Base-by-base conservation (phyloP, 108 stramenopile genomes). In the Hondaea fermentalgiana region DNA sequence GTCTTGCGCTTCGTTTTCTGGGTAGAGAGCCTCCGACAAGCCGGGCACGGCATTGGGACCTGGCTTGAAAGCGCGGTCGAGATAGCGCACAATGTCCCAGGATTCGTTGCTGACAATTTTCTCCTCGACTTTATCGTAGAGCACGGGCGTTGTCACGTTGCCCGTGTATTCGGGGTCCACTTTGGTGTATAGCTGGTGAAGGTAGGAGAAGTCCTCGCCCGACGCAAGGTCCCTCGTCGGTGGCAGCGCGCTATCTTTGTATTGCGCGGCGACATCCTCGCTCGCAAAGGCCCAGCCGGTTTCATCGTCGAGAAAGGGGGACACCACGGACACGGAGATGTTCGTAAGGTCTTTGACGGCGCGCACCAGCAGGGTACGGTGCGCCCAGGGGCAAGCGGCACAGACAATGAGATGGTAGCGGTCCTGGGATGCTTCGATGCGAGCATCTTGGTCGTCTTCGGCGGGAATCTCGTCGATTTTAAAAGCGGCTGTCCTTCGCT, bases 21-120 rank as follows among this genome's bases (percentile, higher is more conserved):
- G 98, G 87, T 96, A 95, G 87, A 99, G 91, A 88, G 99, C 97
- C 45, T 83, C n/a, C 6, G 76, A 12, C 51, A 94, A 91, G 10
- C 59, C 87, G 35, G 35, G 35, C 8, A 57, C 55, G 64, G 64
- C 64, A 12, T 69, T 4, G 4, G 64, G 64, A 14, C 64, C 64
- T 1, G 64, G 35, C 10, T 96, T 93, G 88, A 96, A 93, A 5
- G 90, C 91, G 88, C 97, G 95, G 92, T 98, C 98, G 57, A 99
- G 89, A 96, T 99, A 99, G 87, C 96, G 93, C 8, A 97, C 94
- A 90, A 99, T 99, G 49, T 99, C 98, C 42, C 96, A 93, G 2
- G 96, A 97, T 93, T 99, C 99, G 88, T 98, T 98, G 94, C 95
- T 97, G 43, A 99, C 98, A 87, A 99, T 98, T 5, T 95, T 97